phyloP scores from a whole-genome alignment of 2,329 filamentous ascomycete species.

The Fusarium sp. region DNA sequence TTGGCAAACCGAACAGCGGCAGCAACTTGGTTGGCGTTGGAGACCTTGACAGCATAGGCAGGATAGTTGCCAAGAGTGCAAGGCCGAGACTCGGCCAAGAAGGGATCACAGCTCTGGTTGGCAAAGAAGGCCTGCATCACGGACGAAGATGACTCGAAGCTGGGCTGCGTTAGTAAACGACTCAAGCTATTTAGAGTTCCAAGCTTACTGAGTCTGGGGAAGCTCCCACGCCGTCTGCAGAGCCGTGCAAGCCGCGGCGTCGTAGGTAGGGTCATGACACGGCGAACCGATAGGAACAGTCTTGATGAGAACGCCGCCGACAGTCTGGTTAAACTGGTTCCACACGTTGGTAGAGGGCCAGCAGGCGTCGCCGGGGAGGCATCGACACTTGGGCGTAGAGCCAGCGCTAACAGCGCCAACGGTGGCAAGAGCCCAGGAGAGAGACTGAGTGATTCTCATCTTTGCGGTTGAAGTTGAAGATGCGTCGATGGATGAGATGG shows the following conservation, averaged over 20 bases:
- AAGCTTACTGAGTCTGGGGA: slow-evolving; percentile 58
- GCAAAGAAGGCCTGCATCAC: slow-evolving; percentile 53
- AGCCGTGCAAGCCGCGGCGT: slow-evolving; percentile 56
- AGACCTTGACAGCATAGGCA: slow-evolving; percentile 53
- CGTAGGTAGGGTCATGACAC: slow-evolving; percentile 62
- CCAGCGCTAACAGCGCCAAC: slow-evolving; percentile 6
- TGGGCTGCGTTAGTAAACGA: neutral
- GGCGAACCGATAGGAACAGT: slow-evolving; percentile 62
- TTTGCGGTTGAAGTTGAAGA: neutral
- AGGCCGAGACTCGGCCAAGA: slow-evolving; percentile 45
- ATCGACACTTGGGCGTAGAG: slow-evolving; percentile 52
- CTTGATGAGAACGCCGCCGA: slow-evolving; percentile 62
- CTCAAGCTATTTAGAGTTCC: neutral
- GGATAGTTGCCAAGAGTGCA: slow-evolving; percentile 60
- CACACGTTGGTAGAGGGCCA: slow-evolving; percentile 63
- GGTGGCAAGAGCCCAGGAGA: slow-evolving; percentile 28
- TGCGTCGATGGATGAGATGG: neutral
- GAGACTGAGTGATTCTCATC: slow-evolving; percentile 30
- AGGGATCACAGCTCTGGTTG: slow-evolving; percentile 56
- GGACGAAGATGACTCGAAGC: slow-evolving; percentile 40
- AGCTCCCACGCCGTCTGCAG: slow-evolving; percentile 58
- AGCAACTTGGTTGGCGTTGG: slow-evolving; percentile 46
- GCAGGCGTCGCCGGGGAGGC: slow-evolving; percentile 62
- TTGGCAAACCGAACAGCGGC: slow-evolving; percentile 48
- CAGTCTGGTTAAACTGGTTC: slow-evolving; percentile 61